Percentiles rank a stretch among this genome's conserved stretches.
Conservation (phyloP, 176 grass and related monocot species). For the Zoysia japonica region DNA sequence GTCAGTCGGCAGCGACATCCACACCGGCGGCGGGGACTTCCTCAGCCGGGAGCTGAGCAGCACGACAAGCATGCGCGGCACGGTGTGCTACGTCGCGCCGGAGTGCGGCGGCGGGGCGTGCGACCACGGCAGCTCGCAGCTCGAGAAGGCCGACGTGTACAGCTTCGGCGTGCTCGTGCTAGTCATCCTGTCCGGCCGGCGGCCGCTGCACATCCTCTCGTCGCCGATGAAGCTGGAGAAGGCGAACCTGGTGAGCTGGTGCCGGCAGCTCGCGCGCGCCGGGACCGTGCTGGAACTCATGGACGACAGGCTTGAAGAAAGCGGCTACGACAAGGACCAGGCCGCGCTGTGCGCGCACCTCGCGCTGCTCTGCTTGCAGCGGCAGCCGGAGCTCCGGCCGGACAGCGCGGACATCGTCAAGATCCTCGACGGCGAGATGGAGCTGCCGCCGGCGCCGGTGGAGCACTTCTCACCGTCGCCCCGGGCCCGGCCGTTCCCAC, state of each 20-base stretch:
- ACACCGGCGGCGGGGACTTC: background rate
- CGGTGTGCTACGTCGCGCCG: constrained; percentile 37
- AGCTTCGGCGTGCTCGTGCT: constrained; percentile 82
- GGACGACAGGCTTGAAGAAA: constrained; percentile 53
- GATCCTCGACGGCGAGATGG: constrained; percentile 87
- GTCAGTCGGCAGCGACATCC: constrained; percentile 27
- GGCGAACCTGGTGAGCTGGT: constrained; percentile 92
- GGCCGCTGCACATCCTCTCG: constrained; percentile 81
- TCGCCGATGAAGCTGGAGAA: constrained; percentile 95
- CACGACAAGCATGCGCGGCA: constrained; percentile 40
- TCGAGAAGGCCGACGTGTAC: constrained; percentile 80
- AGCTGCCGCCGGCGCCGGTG: constrained; percentile 54
- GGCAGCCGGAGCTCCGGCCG: constrained; percentile 67
- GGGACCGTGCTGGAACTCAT: constrained; percentile 81
- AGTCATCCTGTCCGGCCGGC: constrained; percentile 74
- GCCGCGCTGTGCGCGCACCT: constrained; percentile 67
- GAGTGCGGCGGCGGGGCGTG: constrained; percentile 21
- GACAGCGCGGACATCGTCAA: constrained; percentile 79
- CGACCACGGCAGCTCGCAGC: background rate
- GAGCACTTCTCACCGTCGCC: constrained; percentile 74
- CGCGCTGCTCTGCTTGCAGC: constrained; percentile 85
- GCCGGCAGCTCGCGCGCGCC: constrained; percentile 65
- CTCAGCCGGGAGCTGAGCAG: constrained; percentile 34
- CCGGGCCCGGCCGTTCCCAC: constrained; percentile 37
- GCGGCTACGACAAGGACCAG: constrained; percentile 64